phyloP scores from a whole-genome alignment of 192 early-diverging fungal genomes.

The Coemansia javaensis region DNA sequence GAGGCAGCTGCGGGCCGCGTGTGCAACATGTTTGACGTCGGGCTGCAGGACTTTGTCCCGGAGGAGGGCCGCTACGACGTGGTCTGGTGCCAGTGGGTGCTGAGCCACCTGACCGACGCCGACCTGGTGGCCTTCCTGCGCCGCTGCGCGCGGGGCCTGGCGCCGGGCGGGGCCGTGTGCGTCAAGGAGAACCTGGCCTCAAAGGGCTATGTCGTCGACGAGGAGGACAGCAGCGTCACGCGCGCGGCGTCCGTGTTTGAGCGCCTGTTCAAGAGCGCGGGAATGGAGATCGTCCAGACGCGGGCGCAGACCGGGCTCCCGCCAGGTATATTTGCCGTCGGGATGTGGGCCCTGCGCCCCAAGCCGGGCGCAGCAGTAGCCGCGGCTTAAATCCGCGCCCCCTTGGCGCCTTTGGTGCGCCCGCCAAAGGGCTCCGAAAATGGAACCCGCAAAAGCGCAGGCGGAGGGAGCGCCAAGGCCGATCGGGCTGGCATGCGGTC shows the following conservation, averaged over 20 bases:
- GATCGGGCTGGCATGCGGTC: too few relatives aligned
- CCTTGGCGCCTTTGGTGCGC: too few relatives aligned
- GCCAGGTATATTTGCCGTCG: conserved; percentile 60
- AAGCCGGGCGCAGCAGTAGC: too few relatives aligned
- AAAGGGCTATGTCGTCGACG: conserved; percentile 65
- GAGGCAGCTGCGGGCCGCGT: conserved; percentile 58
- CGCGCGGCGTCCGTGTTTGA: conserved; percentile 41
- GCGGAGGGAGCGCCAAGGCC: too few relatives aligned
- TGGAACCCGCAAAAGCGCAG: too few relatives aligned
- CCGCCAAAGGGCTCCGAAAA: too few relatives aligned
- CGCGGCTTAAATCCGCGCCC: neutral
- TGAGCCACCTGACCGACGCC: conserved; percentile 87
- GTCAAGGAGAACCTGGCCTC: conserved; percentile 88
- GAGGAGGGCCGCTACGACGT: conserved; percentile 71
- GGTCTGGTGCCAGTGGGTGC: conserved; percentile 99
- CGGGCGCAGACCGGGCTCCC: conserved; percentile 65
- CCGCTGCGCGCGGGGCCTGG: conserved; percentile 67
- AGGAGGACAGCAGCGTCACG: conserved; percentile 79
- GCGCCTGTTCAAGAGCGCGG: conserved; percentile 58
- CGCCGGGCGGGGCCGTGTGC: conserved; percentile 67
- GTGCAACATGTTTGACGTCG: conserved; percentile 62
- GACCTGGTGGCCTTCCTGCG: conserved; percentile 81
- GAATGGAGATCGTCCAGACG: conserved; percentile 59
- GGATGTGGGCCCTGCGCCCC: conserved; percentile 62
- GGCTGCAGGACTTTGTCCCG: conserved; percentile 79